Conservation (phyloP, 257 asterid genomes). For the Voacanga thouarsii region DNA sequence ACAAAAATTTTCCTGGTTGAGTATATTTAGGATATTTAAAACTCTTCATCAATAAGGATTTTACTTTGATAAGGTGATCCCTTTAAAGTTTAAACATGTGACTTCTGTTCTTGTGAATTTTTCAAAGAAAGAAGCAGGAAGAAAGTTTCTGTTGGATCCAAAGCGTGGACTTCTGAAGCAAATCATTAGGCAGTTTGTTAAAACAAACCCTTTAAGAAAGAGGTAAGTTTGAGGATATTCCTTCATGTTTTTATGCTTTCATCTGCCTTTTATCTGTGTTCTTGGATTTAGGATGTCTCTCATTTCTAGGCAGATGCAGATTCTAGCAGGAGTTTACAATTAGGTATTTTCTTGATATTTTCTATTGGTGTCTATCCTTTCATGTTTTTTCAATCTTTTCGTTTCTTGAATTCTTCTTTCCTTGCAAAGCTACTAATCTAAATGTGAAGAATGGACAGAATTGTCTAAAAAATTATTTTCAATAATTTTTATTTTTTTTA, state of each 20-base stretch:
- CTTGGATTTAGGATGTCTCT: too few relatives aligned
- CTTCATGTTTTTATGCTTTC: background rate
- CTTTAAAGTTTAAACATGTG: constrained; percentile 84
- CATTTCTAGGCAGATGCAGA: too few relatives aligned
- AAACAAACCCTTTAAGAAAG: constrained; percentile 66
- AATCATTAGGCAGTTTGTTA: constrained; percentile 79
- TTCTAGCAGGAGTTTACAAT: too few relatives aligned
- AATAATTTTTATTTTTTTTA: too few relatives aligned
- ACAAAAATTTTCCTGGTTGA: background rate
- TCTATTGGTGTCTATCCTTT: too few relatives aligned
- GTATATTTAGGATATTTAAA: background rate
- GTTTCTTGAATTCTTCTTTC: too few relatives aligned
- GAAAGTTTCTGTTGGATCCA: constrained; percentile 85
- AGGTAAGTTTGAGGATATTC: constrained; percentile 42
- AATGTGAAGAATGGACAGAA: too few relatives aligned
- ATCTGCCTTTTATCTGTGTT: too few relatives aligned
- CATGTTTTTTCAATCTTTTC: too few relatives aligned
- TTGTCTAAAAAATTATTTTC: too few relatives aligned
- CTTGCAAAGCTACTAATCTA: too few relatives aligned
- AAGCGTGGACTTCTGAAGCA: constrained; percentile 86
- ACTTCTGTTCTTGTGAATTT: constrained; percentile 88
- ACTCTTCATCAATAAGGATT: background rate
- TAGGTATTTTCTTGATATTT: too few relatives aligned
- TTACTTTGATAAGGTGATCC: constrained; percentile 57
- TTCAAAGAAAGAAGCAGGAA: constrained; percentile 80